Evolutionary conservation across 306 rosid species (phyloP).

Genomic region (Carpinus fangiana): DNA sequence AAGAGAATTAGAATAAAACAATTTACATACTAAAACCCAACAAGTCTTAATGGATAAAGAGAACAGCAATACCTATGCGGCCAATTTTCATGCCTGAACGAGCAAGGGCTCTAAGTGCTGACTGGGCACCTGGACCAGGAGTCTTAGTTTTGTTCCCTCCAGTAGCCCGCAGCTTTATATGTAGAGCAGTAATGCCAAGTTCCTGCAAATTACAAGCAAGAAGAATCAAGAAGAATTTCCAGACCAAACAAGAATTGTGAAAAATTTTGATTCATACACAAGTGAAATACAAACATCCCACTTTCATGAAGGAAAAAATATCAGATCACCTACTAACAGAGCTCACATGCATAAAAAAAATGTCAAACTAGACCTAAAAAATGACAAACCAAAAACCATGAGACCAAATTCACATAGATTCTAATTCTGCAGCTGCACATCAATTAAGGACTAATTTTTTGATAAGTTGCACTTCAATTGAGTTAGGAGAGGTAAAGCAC

Average conservation of each 20-base stretch:
- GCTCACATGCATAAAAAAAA: too few species aligned
- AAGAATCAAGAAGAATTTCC: not conserved
- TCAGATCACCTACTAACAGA: not conserved
- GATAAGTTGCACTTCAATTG: not conserved
- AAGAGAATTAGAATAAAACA: not conserved
- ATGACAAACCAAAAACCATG: too few species aligned
- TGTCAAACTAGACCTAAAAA: too few species aligned
- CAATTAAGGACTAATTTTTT: not conserved
- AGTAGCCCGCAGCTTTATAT: slow-evolving; percentile 53
- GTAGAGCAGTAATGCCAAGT: slow-evolving; percentile 57
- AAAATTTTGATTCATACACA: not conserved
- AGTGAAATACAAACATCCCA: too few species aligned
- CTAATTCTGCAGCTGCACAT: not conserved
- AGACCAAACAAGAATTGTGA: not conserved
- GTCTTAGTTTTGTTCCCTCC: slow-evolving; percentile 64
- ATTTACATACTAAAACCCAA: not conserved
- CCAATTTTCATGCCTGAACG: slow-evolving; percentile 64
- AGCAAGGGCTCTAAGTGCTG: slow-evolving; percentile 60
- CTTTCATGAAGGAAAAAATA: not conserved
- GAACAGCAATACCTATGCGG: slow-evolving; percentile 40
- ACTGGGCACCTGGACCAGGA: slow-evolving; percentile 59
- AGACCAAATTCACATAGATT: not conserved
- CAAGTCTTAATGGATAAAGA: too few species aligned
- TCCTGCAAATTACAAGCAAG: slow-evolving; percentile 24
- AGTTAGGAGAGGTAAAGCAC: not conserved